Conservation (phyloP, 495 filamentous ascomycete genomes). For the Durotheca rogersii region DNA sequence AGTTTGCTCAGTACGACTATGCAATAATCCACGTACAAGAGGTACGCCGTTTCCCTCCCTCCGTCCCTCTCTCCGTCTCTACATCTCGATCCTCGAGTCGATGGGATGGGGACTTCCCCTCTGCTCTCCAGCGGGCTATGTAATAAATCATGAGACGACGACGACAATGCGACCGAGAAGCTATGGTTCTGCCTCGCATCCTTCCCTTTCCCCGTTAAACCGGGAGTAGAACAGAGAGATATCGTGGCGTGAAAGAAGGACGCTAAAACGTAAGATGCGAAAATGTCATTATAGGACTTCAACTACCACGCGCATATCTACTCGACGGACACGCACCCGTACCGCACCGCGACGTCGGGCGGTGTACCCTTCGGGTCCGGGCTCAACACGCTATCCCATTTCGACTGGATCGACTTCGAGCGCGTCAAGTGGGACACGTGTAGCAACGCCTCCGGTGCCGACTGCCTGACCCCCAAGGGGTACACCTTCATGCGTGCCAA, state of each 20-base stretch:
- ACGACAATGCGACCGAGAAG: too few species aligned
- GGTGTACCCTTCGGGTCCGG: slow-evolving; percentile 61
- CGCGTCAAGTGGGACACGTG: slow-evolving; percentile 60
- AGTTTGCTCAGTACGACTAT: slow-evolving; percentile 53
- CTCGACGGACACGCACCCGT: slow-evolving; percentile 53
- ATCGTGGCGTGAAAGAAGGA: slow-evolving; percentile 1
- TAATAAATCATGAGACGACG: too few species aligned
- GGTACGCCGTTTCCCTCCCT: slow-evolving; percentile 30
- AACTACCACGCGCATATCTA: slow-evolving; percentile 64
- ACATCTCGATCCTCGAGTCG: too few species aligned
- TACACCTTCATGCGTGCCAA: slow-evolving; percentile 60
- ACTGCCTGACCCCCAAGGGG: slow-evolving; percentile 67
- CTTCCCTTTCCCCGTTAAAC: not conserved
- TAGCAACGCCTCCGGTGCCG: slow-evolving; percentile 51
- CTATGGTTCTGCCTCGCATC: too few species aligned
- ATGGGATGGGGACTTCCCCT: too few species aligned
- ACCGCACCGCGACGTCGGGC: slow-evolving; percentile 61
- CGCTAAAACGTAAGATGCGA: slow-evolving; percentile 8
- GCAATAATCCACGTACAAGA: slow-evolving; percentile 64
- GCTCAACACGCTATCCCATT: slow-evolving; percentile 60
- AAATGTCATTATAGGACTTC: slow-evolving; percentile 49
- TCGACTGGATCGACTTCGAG: slow-evolving; percentile 54
- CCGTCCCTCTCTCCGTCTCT: too few species aligned
- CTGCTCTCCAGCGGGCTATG: too few species aligned
- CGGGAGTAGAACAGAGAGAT: not conserved